A percentile compares a stretch with the other conserved stretches of the same genome.
Evolutionary conservation across 148 eudicot species (phyloP).

Genomic region (Vaccinium vitisidaea): DNA sequence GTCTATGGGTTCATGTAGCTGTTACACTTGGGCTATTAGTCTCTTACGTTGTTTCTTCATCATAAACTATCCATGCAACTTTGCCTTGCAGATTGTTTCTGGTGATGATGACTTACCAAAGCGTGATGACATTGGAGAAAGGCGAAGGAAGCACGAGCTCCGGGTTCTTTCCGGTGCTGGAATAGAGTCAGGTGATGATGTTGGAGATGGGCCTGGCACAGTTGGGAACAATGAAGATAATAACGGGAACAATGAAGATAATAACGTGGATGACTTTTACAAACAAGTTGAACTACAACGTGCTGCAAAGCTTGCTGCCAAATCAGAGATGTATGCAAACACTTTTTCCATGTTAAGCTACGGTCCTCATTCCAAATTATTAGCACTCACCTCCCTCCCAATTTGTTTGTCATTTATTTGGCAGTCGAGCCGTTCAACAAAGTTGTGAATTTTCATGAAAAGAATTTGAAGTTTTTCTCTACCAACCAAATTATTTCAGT

Average conservation of each 20-base stretch:
- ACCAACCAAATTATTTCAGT: background rate
- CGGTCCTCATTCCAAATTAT: too few relatives aligned
- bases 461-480: background rate
- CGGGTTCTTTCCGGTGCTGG: slow-evolving; percentile 71
- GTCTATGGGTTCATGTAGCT: background rate
- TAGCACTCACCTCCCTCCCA: too few relatives aligned
- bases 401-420: background rate
- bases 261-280: slow-evolving; percentile 43
- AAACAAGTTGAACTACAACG: slow-evolving; percentile 40
- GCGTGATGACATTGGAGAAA: slow-evolving; percentile 84
- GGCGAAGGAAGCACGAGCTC: slow-evolving; percentile 78
- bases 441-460: background rate
- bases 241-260: slow-evolving; percentile 29
- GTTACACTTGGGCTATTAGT: background rate
- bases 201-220: slow-evolving; percentile 32
- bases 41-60: background rate
- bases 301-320: slow-evolving; percentile 50
- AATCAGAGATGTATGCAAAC: slow-evolving; percentile 47
- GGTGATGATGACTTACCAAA: slow-evolving; percentile 89
- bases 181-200: slow-evolving; percentile 40
- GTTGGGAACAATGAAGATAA: slow-evolving; percentile 30
- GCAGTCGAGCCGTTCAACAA: background rate
- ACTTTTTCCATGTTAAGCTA: background rate
- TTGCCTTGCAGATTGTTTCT: slow-evolving; percentile 50
- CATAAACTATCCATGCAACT: background rate